Evolutionary conservation across 2,329 filamentous ascomycete species (phyloP).

Genomic region (Ambrosiella xylebori): DNA sequence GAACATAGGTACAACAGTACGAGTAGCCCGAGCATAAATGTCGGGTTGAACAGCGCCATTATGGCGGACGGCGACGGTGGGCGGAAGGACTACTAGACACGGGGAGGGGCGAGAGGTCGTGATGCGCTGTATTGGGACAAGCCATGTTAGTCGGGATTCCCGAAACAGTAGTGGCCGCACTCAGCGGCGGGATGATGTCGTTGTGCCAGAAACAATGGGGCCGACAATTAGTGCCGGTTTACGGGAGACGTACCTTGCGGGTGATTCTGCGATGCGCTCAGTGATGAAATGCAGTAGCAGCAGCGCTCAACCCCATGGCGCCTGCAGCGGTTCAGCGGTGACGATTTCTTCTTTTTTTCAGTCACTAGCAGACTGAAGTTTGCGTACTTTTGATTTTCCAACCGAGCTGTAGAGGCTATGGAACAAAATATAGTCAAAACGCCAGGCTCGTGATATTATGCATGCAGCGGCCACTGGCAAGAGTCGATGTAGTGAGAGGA

Average conservation of each 20-base stretch:
- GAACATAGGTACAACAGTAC: constrained; percentile 78
- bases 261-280: constrained; percentile 10
- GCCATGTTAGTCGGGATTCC: neutral
- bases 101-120: neutral
- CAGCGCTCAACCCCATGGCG: constrained; percentile 11
- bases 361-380: too few species aligned
- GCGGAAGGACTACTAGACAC: neutral
- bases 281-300: constrained; percentile 4
- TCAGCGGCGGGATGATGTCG: neutral
- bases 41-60: constrained; percentile 53
- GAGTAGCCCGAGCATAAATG: constrained; percentile 72
- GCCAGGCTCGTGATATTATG: neutral
- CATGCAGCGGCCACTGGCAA: neutral
- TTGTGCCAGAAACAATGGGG: neutral
- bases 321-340: neutral
- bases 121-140: neutral
- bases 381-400: neutral
- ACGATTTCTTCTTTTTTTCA: neutral
- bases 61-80: neutral
- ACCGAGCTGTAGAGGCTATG: neutral
- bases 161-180: neutral
- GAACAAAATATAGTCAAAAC: neutral
- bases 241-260: neutral
- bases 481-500: neutral
- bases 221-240: neutral